phyloP scores from a whole-genome alignment of 1,139 yeast species.

The Hansenula lynferdii region DNA sequence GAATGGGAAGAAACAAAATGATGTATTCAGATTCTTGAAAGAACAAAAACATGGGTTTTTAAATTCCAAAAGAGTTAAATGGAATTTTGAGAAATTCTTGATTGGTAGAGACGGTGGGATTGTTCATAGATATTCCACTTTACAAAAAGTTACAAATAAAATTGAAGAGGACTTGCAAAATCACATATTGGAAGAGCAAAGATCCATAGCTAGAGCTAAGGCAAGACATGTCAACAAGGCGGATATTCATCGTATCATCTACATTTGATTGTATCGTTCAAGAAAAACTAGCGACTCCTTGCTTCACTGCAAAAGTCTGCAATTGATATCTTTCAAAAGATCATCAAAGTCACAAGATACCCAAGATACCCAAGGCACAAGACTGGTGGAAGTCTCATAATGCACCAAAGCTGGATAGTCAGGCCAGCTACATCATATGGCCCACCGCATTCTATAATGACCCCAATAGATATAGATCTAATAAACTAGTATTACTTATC shows the following conservation, averaged over 20 bases:
- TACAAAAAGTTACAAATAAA: conserved; percentile 4
- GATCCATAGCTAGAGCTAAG: background rate
- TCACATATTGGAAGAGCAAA: background rate
- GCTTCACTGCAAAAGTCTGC: no score
- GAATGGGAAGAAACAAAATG: conserved; percentile 71
- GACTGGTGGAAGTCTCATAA: no score
- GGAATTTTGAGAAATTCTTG: conserved; percentile 94
- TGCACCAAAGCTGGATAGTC: no score
- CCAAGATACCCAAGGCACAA: no score
- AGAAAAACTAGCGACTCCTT: no score
- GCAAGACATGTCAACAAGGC: background rate
- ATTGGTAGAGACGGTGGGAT: conserved; percentile 67
- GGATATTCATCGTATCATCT: background rate
- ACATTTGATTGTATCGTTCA: background rate
- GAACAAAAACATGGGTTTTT: conserved; percentile 48
- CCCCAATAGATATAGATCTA: no score
- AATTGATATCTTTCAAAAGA: no score
- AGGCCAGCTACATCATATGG: no score
- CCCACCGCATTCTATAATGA: no score
- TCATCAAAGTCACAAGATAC: no score
- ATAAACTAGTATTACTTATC: no score
- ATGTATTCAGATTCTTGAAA: conserved; percentile 73
- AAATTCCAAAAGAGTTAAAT: conserved; percentile 77
- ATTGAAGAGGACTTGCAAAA: conserved; percentile 4
- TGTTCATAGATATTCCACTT: conserved; percentile 47